Evolutionary conservation across 345 rosid species (phyloP).

Genomic region (Balakata baccata): DNA sequence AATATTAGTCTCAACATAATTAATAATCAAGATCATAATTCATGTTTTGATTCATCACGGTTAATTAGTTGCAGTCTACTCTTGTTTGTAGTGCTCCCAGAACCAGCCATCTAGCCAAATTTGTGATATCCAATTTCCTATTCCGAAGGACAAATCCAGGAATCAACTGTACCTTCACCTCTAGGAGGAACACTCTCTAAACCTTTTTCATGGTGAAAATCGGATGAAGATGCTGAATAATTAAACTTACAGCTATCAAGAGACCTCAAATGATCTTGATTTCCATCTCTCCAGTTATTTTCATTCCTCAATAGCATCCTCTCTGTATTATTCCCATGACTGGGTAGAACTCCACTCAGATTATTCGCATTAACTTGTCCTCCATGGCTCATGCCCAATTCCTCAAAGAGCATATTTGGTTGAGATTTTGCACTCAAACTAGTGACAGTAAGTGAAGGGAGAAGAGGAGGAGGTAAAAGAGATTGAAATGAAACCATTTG

Average conservation of each 20-base stretch:
- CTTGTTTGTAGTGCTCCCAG: background rate
- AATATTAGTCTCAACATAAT: conserved; percentile 3
- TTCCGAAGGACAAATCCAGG: conserved; percentile 72
- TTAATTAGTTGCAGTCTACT: background rate
- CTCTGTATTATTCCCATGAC: background rate
- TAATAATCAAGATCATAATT: conserved; percentile 1
- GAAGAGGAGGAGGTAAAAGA: conserved; percentile 21
- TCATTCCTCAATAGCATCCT: no score
- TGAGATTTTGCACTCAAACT: conserved; percentile 30
- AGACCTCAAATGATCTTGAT: conserved; percentile 28
- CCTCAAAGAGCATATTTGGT: conserved; percentile 26
- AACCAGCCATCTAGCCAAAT: background rate
- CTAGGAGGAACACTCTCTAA: conserved; percentile 48
- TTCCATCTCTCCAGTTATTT: background rate
- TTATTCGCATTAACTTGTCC: conserved; percentile 23
- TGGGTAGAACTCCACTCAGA: conserved; percentile 17
- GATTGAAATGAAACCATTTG: conserved; percentile 37
- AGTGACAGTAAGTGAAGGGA: conserved; percentile 19
- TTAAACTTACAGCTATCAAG: conserved; percentile 42
- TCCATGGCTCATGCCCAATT: conserved; percentile 33
- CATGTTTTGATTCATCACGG: background rate
- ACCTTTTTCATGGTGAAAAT: conserved; percentile 48
- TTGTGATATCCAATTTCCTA: conserved; percentile 13
- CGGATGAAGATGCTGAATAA: conserved; percentile 43
- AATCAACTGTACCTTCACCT: conserved; percentile 55